Evolutionary conservation across 768 basidiomycete genomes (phyloP), one percentile per base, ranked within the genome.

Genomic region (Tubosaeta brunneosetosa): DNA sequence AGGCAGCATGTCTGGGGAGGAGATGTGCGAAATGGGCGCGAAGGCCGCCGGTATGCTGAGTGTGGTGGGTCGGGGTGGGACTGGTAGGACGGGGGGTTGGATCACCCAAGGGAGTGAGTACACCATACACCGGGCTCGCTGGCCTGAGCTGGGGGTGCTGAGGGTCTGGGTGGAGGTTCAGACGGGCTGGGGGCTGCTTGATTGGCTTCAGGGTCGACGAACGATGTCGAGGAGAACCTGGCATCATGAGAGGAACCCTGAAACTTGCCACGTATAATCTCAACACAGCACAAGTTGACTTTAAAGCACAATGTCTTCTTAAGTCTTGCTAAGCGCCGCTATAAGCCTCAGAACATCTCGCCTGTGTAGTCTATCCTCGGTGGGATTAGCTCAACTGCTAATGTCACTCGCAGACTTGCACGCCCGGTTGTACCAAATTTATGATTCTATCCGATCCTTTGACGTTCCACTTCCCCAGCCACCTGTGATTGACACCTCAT

Each of bases 1-100:
- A 89, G 47, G 79, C 75, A 3, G 86, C 80, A 61, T 88, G 84
- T 36, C 77, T 74, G 11, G 85, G 83, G 8, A 86, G 71, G 47
- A 86, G 74, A 29, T 84, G 80, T 27, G 77, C 75, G 1, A 86
- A 69, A 48, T 83, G 84, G 0, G 80, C 77, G 40, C 81, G 82
- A n/a, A 86, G 27, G 32, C 60, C 50, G n/a, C 44, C 32, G 8
- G 44, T 45, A n/a, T 44, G 47, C 36, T 37, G 45, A n/a, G 12
- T 19, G 25, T 41, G 31, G 31, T 55, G 47, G 19, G 27, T 41
- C 4, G 53, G 53, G 2, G 51, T 49, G 19, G 58, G 55, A 22
- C 61, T 53, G 6, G 45, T 4, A 4, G 55, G 55, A 12, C 55
- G 52, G 31, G 53, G 42, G 1, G 57, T 55, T 13, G 27, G 29